Base-by-base conservation (phyloP, 2,329 filamentous ascomycete species). In the Fusarium gaditjirri region DNA sequence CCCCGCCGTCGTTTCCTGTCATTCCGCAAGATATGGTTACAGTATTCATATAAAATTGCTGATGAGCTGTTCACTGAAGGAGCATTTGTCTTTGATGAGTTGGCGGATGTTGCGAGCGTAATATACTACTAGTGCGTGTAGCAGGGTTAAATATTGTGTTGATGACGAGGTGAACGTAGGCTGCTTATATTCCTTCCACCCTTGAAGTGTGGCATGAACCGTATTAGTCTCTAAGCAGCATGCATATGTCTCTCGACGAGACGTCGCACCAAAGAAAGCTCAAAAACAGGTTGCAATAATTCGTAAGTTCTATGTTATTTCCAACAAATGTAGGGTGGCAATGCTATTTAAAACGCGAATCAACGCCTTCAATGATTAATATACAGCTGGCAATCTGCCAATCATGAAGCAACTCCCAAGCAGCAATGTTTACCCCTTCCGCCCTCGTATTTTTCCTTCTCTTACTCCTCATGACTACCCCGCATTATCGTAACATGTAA, bases 401-500 rank as follows among this genome's bases (percentile, higher is more conserved):
- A 10, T 47, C 29, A 17, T 47, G 41, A 53, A 65, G 8, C 46
- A 55, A 35, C 41, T 39, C 12, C 55, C 38, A 35, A n/a, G 39
- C 56, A 25, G 14, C 33, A 62, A 56, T 47, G 7, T 25, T 53
- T 42, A 21, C 29, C 29, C 25, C 29, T 27, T 44, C 21, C 36
- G 29, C 12, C 4, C 35, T 39, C 36, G 6, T 35, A 39, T 23
- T 31, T 64, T 62, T 35, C 47, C 61, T 42, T 54, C 55, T 53
- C 56, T 60, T 61, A 44, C 63, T 70, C 52, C 52, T 73, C 55
- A 62, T 58, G 25, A 54, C 41, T 47, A 21, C 50, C 56, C 70
- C 52, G 41, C 62, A 49, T 76, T 66, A 85, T 72, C 79, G 79
- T 68, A 86, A 71, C 84, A 86, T 86, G 61, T 86, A 86, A 25